Evolutionary conservation across 2,329 filamentous ascomycete species (phyloP).

Genomic region (Teratosphaeria destructans): DNA sequence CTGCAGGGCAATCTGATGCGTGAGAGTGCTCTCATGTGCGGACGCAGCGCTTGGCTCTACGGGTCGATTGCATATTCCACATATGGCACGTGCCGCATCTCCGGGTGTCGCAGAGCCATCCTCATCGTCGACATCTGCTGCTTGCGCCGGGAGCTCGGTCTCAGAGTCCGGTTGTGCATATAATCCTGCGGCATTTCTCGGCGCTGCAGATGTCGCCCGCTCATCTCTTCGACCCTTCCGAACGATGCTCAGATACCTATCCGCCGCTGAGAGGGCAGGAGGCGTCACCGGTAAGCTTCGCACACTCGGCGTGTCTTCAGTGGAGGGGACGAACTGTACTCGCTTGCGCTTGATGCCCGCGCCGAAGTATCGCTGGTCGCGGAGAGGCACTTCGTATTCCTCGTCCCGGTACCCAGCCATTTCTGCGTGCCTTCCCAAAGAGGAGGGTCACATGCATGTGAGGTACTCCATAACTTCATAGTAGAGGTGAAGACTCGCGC

Average conservation of each 20-base stretch:
- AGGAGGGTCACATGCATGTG: neutral
- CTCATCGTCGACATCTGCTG: neutral
- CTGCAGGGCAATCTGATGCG: conserved; percentile 59
- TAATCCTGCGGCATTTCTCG: neutral
- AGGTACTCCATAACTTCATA: neutral
- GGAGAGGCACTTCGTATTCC: conserved; percentile 48
- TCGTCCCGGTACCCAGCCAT: conserved; percentile 29
- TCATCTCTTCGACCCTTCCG: conserved; percentile 33
- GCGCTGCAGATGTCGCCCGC: neutral
- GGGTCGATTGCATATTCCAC: conserved; percentile 28
- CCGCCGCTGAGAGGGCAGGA: conserved; percentile 28
- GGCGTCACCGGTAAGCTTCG: conserved; percentile 9
- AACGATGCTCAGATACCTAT: conserved; percentile 59
- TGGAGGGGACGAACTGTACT: conserved; percentile 49
- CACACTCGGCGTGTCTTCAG: conserved; percentile 1
- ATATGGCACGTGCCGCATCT: conserved; percentile 11
- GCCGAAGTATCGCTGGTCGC: conserved; percentile 50
- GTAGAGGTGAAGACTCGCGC: neutral
- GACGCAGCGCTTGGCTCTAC: conserved; percentile 12
- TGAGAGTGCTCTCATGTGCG: conserved; percentile 51
- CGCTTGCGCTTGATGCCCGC: conserved; percentile 53
- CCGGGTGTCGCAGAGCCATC: neutral
- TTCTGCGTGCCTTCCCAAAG: neutral
- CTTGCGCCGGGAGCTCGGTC: neutral
- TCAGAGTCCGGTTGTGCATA: neutral